Evolutionary conservation across 352 stramenopile genomes (phyloP), one percentile per base, ranked within the genome.

Genomic region (Phytophthora sansomeana): DNA sequence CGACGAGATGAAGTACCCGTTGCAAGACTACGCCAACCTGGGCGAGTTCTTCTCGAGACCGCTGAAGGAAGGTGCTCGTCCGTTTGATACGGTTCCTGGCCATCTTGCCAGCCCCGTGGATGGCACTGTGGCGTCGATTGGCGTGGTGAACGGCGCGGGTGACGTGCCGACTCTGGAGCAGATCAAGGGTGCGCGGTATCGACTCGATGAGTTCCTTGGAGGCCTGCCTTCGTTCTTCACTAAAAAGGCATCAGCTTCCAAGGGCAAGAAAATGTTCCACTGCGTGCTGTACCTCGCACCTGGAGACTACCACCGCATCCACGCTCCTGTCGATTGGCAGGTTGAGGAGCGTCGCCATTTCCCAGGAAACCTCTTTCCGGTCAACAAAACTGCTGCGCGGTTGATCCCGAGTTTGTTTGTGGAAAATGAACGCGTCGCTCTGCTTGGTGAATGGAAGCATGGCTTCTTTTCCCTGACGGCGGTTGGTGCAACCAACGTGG

Each of bases 291-390:
- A 96, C 60, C 78, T 96, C 10, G 87, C 87, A 17, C 89, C 89
- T 4, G 89, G 89, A 33, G 89, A 96, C 59, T 96, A 96, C 76
- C 89, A 96, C 58, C 89, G 87, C 68, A 93, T 96, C 62, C 89
- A 96, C 59, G 87, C 85, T 17, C 86, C 89, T 2, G 80, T 88
- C 35, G 78, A 95, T 68, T 96, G 87, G 87, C 67, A 62, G 19
- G 79, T 96, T 21, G 59, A 77, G 2, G 78, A 95, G 69, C 80
- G 87, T 48, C 83, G 87, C 13, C 87, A 96, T 39, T 96, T 96
- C 57, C 85, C 89, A 3, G 89, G 89, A 21, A 89, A 91, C 38
- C 74, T 96, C 17, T 92, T 93, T 52, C 87, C 89, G 7, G 87
- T 96, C 16, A 92, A 93, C 71, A 75, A 77, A 33, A 73, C 72